phyloP scores from a whole-genome alignment of 805 yeast genomes.

The Schwanniomyces yamadae region DNA sequence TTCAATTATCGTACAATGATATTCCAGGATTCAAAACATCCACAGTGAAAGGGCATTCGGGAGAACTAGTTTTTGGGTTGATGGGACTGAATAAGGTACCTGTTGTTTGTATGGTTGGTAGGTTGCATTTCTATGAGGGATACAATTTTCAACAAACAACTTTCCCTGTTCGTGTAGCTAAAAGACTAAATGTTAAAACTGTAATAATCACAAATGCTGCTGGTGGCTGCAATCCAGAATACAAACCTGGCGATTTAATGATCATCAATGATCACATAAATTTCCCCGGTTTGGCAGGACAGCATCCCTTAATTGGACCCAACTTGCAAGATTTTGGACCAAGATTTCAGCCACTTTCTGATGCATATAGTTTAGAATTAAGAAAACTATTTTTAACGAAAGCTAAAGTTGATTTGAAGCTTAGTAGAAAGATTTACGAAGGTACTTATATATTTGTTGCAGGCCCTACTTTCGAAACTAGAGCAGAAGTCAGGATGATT shows the following conservation, averaged over 20 bases:
- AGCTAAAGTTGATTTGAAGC: conserved; percentile 44
- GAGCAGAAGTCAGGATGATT: conserved; percentile 87
- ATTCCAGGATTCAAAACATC: conserved; percentile 82
- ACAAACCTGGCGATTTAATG: conserved; percentile 87
- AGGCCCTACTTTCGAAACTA: conserved; percentile 91
- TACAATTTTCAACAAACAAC: conserved; percentile 78
- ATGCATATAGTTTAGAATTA: conserved; percentile 79
- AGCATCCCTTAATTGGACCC: conserved; percentile 84
- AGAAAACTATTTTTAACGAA: conserved; percentile 59
- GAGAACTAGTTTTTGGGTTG: conserved; percentile 74
- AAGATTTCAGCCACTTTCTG: conserved; percentile 82
- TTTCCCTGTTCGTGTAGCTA: conserved; percentile 79
- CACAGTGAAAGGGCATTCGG: conserved; percentile 90
- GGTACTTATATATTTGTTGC: conserved; percentile 84
- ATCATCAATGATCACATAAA: conserved; percentile 85
- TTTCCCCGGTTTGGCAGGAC: conserved; percentile 87
- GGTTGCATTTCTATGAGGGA: conserved; percentile 92
- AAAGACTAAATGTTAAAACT: conserved; percentile 55
- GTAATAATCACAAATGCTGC: conserved; percentile 94
- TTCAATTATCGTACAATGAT: conserved; percentile 57
- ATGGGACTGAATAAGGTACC: conserved; percentile 70
- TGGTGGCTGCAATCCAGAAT: conserved; percentile 75
- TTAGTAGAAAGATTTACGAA: conserved; percentile 71
- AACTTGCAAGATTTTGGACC: conserved; percentile 80
- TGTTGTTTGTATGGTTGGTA: conserved; percentile 90